Percentiles rank a stretch among this genome's conserved stretches.
phyloP scores from a whole-genome alignment of 441 rosid genomes.

The Populus hybrid region DNA sequence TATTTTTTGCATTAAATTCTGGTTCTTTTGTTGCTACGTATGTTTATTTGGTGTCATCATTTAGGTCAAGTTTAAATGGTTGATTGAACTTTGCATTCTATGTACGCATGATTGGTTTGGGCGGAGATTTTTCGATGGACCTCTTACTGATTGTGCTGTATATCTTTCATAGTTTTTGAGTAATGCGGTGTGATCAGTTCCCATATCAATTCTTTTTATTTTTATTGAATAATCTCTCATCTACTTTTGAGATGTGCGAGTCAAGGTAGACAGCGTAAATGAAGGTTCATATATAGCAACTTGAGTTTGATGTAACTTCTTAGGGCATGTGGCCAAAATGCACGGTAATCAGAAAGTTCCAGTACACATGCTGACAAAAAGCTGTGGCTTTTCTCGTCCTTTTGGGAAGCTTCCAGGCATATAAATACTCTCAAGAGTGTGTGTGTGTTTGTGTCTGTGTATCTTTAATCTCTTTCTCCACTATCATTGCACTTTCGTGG shows the following conservation, averaged over 20 bases:
- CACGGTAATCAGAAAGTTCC: constrained; percentile 4
- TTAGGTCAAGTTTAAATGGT: background rate
- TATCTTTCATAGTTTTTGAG: background rate
- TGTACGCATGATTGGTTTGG: background rate
- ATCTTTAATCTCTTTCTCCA: background rate
- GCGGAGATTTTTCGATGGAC: too few species aligned
- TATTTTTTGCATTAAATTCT: background rate
- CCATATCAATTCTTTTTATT: background rate
- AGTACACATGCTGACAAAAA: background rate
- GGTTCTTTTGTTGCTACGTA: background rate
- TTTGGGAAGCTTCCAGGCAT: background rate
- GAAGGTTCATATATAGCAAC: background rate
- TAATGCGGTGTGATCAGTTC: background rate
- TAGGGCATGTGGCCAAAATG: background rate
- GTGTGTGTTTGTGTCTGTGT: background rate
- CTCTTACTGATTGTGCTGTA: too few species aligned
- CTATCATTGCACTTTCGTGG: background rate
- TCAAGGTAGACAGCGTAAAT: background rate
- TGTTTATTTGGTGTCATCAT: background rate
- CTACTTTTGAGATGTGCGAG: background rate
- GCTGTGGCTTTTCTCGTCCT: background rate
- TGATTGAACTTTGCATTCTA: background rate
- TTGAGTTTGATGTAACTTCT: background rate
- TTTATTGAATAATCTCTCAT: background rate
- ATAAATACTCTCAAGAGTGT: background rate